Percentiles rank a stretch among this genome's conserved stretches.
phyloP scores from a whole-genome alignment of 495 filamentous ascomycete genomes.

The Annulohypoxylon maeteangense region DNA sequence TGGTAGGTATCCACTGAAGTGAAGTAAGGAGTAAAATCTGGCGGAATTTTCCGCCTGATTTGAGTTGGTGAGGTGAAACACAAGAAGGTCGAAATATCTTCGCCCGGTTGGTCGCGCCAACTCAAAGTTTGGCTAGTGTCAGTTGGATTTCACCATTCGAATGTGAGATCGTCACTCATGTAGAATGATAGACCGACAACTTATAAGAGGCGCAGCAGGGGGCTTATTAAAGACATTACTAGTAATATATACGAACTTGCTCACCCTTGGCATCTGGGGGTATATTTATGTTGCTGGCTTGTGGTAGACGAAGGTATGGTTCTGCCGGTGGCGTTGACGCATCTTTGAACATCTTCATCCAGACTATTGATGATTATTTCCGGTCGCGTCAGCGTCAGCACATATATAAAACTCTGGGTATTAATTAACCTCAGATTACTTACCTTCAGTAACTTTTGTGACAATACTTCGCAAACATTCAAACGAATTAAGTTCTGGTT shows the following conservation, averaged over 20 bases:
- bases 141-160: not conserved
- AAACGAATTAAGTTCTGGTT: too few species aligned
- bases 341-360: not conserved
- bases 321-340: not conserved
- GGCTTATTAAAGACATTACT: not conserved
- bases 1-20: not conserved
- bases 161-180: not conserved
- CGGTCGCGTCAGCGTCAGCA: slow-evolving; percentile 24
- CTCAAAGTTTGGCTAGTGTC: not conserved
- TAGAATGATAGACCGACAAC: not conserved
- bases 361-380: slow-evolving; percentile 5
- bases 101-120: not conserved
- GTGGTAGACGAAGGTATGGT: not conserved
- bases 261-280: not conserved
- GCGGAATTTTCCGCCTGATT: not conserved
- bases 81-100: not conserved
- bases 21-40: not conserved
- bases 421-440: not conserved
- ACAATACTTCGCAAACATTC: not conserved
- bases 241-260: not conserved
- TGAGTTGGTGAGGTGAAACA: not conserved
- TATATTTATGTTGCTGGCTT: not conserved
- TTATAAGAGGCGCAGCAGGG: not conserved
- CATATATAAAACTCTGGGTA: not conserved
- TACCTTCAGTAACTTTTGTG: not conserved